Evolutionary conservation across 257 asterid genomes (phyloP), one percentile per base, ranked within the genome.

Genomic region (Thymus mandschuricus): DNA sequence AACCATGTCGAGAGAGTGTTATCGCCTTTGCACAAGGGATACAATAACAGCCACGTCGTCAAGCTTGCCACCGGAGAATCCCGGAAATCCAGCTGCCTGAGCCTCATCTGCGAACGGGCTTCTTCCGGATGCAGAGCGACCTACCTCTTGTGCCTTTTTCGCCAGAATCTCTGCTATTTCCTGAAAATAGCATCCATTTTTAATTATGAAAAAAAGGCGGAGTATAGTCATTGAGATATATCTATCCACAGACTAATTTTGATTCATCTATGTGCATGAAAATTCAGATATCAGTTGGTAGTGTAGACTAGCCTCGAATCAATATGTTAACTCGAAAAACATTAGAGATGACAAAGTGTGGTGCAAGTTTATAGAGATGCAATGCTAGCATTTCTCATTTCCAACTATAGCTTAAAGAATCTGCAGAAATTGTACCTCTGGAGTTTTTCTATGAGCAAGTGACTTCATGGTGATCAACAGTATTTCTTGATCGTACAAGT

Each of bases 71-170:
- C 99, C 99, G 1, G 78, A 64, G 78, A 76, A 85, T 5, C 85
- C 88, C 4, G 70, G 64, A 62, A 83, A 88, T 62, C 97, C 98
- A 2, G 88, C 92, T 31, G 90, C 97, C 60, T 80, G 86, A 74
- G 97, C 96, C 57, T 84, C 85, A 69, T 94, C 99, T 4, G 87
- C 85, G 78, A 91, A 88, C 4, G 99, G 98, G 68, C 89, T 83
- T 79, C 93, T 86, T 28, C 57, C 80, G 11, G 72, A 71, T 29
- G 80, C 62, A 35, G 86, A 89, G 31, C 49, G 64, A 11, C 98
- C 98, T 13, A 82, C 84, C 72, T 83, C 86, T 66, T 83, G 95
- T 48, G 95, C 98, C 72, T 62, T 85, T 29, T 68, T 72, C 12
- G 87, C 98, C 85, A 94, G 85, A 54, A 75, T 21, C 74, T 78